Conservation (phyloP, 73 alveolate species). For the Symbiodinium natans region DNA sequence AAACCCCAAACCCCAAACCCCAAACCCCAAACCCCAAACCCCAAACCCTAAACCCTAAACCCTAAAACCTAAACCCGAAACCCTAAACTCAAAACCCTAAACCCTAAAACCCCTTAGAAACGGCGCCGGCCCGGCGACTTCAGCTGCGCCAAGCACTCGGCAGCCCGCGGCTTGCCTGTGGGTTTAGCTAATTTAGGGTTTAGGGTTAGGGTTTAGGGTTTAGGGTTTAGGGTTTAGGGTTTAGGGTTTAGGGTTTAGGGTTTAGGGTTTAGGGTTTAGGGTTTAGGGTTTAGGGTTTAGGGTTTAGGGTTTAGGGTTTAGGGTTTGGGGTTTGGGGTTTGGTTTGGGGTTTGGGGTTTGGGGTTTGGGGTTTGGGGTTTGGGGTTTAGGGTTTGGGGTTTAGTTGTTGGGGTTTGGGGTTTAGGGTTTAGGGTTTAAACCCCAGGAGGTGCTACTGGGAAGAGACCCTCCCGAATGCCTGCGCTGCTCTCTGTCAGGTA, state of each 20-base stretch:
- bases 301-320: background rate
- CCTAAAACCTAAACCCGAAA: background rate
- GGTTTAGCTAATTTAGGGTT: background rate
- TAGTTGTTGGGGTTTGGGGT: background rate
- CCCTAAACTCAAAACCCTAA: background rate
- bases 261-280: too few species aligned
- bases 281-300: background rate
- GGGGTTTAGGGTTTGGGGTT: background rate
- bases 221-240: background rate
- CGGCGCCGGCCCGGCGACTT: background rate
- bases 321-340: background rate
- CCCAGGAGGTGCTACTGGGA: too few species aligned
- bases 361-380: too few species aligned
- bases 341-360: too few species aligned
- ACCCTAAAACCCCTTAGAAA: background rate
- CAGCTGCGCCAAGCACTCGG: conserved; percentile 70
- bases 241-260: too few species aligned
- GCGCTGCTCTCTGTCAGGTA: conserved; percentile 82
- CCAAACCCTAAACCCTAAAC: background rate
- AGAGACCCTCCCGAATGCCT: background rate
- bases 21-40: background rate
- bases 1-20: background rate
- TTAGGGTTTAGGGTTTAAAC: background rate
- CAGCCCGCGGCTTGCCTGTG: conserved; percentile 70
- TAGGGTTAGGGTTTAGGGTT: background rate